Conservation (phyloP, 306 rosid species). For the Senna tora region DNA sequence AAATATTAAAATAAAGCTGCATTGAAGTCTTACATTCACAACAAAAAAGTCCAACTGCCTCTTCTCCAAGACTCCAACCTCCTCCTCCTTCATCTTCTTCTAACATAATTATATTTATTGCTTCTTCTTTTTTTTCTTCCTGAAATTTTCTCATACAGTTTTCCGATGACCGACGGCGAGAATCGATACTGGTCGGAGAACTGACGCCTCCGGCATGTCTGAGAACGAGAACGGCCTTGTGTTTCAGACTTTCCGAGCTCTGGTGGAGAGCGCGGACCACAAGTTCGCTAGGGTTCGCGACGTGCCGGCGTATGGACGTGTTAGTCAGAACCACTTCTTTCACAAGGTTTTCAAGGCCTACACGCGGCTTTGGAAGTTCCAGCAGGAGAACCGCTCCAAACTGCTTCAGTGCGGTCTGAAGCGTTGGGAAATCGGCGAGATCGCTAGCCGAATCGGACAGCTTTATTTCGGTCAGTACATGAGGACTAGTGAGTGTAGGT, state of each 20-base stretch:
- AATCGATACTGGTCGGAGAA: constrained; percentile 40
- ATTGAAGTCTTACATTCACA: background rate
- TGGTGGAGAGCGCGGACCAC: constrained; percentile 89
- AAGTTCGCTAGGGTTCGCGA: constrained; percentile 95
- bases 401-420: constrained; percentile 78
- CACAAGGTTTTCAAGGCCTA: constrained; percentile 93
- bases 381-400: constrained; percentile 78
- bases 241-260: constrained; percentile 74
- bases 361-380: constrained; percentile 87
- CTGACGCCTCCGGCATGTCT: constrained; percentile 53
- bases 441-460: constrained; percentile 98
- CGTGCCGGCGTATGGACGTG: constrained; percentile 81
- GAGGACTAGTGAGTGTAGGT: constrained; percentile 88
- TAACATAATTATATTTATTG: background rate
- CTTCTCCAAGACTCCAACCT: too few species aligned
- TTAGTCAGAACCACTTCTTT: constrained; percentile 66
- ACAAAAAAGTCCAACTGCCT: constrained; percentile 11
- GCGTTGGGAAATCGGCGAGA: constrained; percentile 99
- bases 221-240: constrained; percentile 54
- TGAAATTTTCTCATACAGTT: background rate
- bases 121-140: background rate
- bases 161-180: constrained; percentile 65
- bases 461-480: constrained; percentile 93
- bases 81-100: too few species aligned
- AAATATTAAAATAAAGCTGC: background rate